Conservation (phyloP, 2,329 filamentous ascomycete species). For the Fusarium illudens region DNA sequence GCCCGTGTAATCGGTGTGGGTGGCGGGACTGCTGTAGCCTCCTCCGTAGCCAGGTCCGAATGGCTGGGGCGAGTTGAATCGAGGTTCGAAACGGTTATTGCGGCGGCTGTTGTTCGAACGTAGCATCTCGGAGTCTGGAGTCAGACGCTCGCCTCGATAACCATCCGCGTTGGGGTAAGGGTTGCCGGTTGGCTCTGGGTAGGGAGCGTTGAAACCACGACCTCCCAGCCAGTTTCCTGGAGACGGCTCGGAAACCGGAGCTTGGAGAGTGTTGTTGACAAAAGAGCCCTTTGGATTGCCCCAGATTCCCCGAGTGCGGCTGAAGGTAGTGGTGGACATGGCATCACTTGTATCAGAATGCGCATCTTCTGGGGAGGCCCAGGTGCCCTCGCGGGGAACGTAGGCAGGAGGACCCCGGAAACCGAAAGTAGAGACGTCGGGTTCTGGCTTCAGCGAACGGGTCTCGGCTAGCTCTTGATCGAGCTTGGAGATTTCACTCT, state of each 20-base stretch:
- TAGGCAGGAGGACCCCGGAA: constrained; percentile 35
- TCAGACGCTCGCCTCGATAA: constrained; percentile 57
- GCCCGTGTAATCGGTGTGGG: constrained; percentile 50
- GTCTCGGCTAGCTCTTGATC: constrained; percentile 75
- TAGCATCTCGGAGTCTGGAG: constrained; percentile 59
- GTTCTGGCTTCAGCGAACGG: constrained; percentile 66
- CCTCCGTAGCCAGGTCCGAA: constrained; percentile 49
- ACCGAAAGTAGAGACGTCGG: constrained; percentile 35
- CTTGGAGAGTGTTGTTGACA: constrained; percentile 45
- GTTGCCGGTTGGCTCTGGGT: constrained; percentile 49
- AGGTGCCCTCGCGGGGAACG: constrained; percentile 55
- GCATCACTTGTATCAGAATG: constrained; percentile 66
- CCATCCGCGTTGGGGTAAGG: constrained; percentile 50
- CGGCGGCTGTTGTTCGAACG: constrained; percentile 56
- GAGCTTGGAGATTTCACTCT: constrained; percentile 74
- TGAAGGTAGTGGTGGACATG: constrained; percentile 60
- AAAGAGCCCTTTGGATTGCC: constrained; percentile 56
- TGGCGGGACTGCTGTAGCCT: constrained; percentile 46
- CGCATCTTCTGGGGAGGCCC: constrained; percentile 63
- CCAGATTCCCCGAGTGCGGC: constrained; percentile 66
- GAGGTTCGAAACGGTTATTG: constrained; percentile 57
- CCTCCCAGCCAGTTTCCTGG: constrained; percentile 56
- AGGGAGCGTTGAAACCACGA: constrained; percentile 50
- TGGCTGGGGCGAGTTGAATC: constrained; percentile 50
- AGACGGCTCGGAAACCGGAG: constrained; percentile 49